Evolutionary conservation across 202 grass and related monocot genomes (phyloP).

Genomic region (Carex sylvatica): DNA sequence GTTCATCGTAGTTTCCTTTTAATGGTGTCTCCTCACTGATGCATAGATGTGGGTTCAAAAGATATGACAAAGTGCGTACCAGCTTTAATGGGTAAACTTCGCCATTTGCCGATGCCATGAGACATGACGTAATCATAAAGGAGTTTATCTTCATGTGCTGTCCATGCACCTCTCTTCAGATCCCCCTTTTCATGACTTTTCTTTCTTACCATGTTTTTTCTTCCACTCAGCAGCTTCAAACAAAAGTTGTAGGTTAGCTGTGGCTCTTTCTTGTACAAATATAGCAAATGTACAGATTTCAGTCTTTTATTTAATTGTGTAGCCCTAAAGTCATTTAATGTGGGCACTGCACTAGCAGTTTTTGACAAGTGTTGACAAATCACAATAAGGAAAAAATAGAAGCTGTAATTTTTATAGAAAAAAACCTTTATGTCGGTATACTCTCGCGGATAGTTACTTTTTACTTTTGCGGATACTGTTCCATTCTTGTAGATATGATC

Average conservation of each 20-base stretch:
- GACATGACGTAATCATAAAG: slow-evolving; percentile 40
- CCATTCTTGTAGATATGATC: background rate
- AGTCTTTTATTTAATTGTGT: background rate
- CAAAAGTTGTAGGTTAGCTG: background rate
- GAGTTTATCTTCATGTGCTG: slow-evolving; percentile 40
- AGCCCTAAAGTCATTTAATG: slow-evolving; percentile 11
- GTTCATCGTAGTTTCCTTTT: background rate
- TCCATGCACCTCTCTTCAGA: slow-evolving; percentile 45
- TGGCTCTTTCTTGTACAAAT: slow-evolving; percentile 12
- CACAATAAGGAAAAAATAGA: background rate
- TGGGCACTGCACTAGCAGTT: background rate
- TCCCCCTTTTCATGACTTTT: slow-evolving; percentile 7
- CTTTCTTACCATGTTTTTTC: slow-evolving; percentile 26
- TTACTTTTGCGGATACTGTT: too few relatives aligned
- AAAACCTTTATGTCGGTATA: too few relatives aligned
- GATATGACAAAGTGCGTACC: slow-evolving; percentile 17
- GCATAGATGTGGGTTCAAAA: background rate
- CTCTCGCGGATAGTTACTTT: too few relatives aligned
- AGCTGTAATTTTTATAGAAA: background rate
- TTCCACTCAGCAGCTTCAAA: background rate
- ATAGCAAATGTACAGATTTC: background rate
- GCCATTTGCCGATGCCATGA: slow-evolving; percentile 34
- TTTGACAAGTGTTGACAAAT: background rate
- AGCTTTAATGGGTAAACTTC: slow-evolving; percentile 38
- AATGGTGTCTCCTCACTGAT: background rate